These are phyloP conservation scores for Mesostigma viride DNA, from an alignment of 139 green algal genomes.

Conservation along the genomic window DNA sequence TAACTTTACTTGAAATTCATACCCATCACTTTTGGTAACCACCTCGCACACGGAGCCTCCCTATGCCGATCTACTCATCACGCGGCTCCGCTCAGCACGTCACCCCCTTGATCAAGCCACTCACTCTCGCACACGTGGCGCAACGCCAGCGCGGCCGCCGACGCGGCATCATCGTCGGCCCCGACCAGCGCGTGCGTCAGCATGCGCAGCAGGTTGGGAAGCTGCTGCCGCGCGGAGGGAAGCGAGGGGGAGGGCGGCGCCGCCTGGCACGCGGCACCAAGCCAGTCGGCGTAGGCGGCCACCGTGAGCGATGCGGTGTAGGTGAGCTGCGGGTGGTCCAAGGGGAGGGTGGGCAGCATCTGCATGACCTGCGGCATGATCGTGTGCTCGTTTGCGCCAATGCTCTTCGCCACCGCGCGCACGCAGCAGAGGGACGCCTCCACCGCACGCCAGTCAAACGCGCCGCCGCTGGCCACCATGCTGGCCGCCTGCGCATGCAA, in stretches of 20 bases:
- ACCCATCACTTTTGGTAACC: too few species aligned
- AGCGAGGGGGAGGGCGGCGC: too few species aligned
- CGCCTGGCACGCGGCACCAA: background rate
- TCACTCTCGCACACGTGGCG: slow-evolving; percentile 27
- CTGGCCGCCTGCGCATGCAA: too few species aligned
- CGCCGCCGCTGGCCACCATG: too few species aligned
- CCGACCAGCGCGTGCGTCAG: slow-evolving; percentile 17
- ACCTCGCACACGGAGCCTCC: too few species aligned
- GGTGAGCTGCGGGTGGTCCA: slow-evolving; percentile 17
- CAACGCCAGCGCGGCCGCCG: slow-evolving; percentile 21
- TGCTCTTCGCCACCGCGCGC: slow-evolving; percentile 6
- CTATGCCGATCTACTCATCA: too few species aligned
- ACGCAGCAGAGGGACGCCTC: slow-evolving; percentile 31
- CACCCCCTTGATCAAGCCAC: too few species aligned
- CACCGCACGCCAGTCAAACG: slow-evolving; percentile 9
- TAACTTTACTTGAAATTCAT: too few species aligned
- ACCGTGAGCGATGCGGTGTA: slow-evolving; percentile 30
- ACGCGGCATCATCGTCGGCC: slow-evolving; percentile 11
- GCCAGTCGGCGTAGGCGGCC: slow-evolving; percentile 25
- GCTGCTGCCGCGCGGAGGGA: too few species aligned
- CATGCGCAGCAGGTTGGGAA: slow-evolving; percentile 14
- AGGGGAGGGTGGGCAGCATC: slow-evolving; percentile 16
- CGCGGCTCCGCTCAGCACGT: too few species aligned
- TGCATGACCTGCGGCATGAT: slow-evolving; percentile 29
- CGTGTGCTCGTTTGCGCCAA: slow-evolving; percentile 3